phyloP scores from a whole-genome alignment of 2,329 filamentous ascomycete species.

The Fusarium compactum region DNA sequence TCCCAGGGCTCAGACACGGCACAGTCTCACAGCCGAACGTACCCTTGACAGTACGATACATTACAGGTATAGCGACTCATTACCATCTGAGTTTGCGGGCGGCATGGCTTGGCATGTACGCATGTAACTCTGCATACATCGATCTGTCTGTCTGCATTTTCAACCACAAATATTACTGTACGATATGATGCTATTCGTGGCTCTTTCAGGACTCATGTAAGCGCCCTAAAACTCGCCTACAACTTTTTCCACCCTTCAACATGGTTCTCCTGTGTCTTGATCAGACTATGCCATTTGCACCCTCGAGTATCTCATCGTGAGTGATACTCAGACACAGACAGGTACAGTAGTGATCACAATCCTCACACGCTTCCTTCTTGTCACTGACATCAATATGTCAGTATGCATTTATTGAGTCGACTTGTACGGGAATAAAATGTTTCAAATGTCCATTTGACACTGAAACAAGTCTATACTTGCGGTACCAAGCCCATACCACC shows the following conservation, averaged over 20 bases:
- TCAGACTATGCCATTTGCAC: not conserved
- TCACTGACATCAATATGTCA: conserved; percentile 3
- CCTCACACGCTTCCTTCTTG: not conserved
- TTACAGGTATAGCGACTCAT: not conserved
- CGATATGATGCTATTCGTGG: conserved; percentile 5
- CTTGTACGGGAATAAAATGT: conserved; percentile 10
- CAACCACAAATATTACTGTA: conserved; percentile 6
- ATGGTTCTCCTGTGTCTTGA: conserved; percentile 25
- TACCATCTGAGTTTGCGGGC: not conserved
- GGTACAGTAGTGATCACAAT: not conserved
- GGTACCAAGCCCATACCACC: conserved; percentile 1
- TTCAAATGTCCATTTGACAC: conserved; percentile 2
- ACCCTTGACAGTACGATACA: conserved; percentile 17
- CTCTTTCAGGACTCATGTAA: conserved; percentile 25
- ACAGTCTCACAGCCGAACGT: conserved; percentile 21
- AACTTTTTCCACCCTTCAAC: not conserved
- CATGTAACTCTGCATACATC: conserved; percentile 1
- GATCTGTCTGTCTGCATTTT: conserved; percentile 7
- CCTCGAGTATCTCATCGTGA: not conserved
- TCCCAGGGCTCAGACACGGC: conserved; percentile 30
- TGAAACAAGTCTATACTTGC: conserved; percentile 14
- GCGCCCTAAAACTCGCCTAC: conserved; percentile 27
- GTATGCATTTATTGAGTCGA: not conserved
- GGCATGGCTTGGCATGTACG: conserved; percentile 6
- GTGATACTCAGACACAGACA: not conserved